Conservation (phyloP, 1,284 basidiomycete species). For the Rhizoctonia solani region DNA sequence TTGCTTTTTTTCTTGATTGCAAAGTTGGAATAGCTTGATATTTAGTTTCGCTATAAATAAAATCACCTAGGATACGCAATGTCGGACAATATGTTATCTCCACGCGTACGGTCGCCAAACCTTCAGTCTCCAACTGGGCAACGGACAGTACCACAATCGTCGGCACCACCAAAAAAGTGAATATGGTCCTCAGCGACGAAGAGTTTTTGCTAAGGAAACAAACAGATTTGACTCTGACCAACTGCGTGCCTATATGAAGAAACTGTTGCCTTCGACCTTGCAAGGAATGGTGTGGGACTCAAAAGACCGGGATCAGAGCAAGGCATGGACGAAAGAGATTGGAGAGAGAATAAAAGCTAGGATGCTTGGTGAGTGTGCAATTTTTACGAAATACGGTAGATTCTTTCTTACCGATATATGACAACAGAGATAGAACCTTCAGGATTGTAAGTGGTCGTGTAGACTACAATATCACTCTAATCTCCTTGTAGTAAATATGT, state of each 20-base stretch:
- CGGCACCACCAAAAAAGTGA: constrained; percentile 24
- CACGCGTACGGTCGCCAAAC: constrained; percentile 29
- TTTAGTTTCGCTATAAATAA: neutral
- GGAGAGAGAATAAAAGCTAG: constrained; percentile 78
- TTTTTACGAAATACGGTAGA: too few relatives aligned
- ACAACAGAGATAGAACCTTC: constrained; percentile 67
- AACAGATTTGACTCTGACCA: constrained; percentile 66
- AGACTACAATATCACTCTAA: neutral
- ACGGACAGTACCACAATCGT: neutral
- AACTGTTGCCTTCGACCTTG: constrained; percentile 68
- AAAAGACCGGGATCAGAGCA: constrained; percentile 68
- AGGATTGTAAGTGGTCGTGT: constrained; percentile 65
- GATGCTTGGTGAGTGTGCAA: constrained; percentile 58
- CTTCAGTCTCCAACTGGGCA: constrained; percentile 11
- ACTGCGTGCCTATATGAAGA: constrained; percentile 76
- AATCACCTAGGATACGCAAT: neutral
- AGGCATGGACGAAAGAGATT: constrained; percentile 77
- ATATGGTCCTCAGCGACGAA: neutral
- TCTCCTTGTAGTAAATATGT: constrained; percentile 68
- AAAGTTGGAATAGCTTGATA: neutral
- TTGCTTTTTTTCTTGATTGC: neutral
- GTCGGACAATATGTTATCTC: constrained; percentile 14
- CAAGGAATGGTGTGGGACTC: constrained; percentile 65
- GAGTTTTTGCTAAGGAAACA: constrained; percentile 50
- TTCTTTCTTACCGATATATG: constrained; percentile 37